These are phyloP conservation scores for Epichloe typhina DNA, from an alignment of 2,329 filamentous ascomycete species.

Conservation along the genomic window DNA sequence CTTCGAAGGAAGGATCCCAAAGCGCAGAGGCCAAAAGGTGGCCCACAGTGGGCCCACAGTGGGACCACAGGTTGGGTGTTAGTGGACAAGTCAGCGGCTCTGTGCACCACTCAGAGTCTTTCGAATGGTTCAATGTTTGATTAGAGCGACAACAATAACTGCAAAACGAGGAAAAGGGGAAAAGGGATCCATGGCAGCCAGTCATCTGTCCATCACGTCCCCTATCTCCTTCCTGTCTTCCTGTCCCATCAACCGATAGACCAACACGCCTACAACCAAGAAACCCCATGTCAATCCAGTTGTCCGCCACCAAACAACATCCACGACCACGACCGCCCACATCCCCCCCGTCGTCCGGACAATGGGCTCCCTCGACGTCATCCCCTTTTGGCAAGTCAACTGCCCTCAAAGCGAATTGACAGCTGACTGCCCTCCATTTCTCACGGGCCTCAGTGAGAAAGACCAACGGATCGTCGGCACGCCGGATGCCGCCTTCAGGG, in stretches of 20 bases:
- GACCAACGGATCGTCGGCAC: constrained; percentile 58
- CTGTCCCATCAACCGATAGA: not conserved
- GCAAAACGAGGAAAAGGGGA: too few relatives aligned
- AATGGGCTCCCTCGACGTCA: constrained; percentile 23
- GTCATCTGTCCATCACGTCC: too few relatives aligned
- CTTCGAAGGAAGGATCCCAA: too few relatives aligned
- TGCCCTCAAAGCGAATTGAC: constrained; percentile 50
- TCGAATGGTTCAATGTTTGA: too few relatives aligned
- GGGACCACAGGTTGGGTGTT: too few relatives aligned
- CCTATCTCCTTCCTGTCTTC: not conserved
- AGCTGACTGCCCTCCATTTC: constrained; percentile 56
- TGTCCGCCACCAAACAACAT: not conserved
- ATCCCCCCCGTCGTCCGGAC: not conserved
- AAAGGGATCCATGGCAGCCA: too few relatives aligned
- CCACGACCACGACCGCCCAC: not conserved
- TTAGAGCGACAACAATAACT: too few relatives aligned
- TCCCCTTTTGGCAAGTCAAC: constrained; percentile 76
- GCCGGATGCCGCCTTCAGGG: constrained; percentile 50
- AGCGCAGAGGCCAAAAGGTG: too few relatives aligned
- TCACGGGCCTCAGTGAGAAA: constrained; percentile 50
- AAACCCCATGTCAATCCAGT: not conserved
- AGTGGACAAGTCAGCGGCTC: too few relatives aligned
- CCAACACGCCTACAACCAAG: too few relatives aligned
- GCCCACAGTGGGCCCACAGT: too few relatives aligned
- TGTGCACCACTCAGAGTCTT: too few relatives aligned